These are phyloP conservation scores for Penicillium sumatraense DNA, from an alignment of 2,329 filamentous ascomycete species.

Conservation along the genomic window DNA sequence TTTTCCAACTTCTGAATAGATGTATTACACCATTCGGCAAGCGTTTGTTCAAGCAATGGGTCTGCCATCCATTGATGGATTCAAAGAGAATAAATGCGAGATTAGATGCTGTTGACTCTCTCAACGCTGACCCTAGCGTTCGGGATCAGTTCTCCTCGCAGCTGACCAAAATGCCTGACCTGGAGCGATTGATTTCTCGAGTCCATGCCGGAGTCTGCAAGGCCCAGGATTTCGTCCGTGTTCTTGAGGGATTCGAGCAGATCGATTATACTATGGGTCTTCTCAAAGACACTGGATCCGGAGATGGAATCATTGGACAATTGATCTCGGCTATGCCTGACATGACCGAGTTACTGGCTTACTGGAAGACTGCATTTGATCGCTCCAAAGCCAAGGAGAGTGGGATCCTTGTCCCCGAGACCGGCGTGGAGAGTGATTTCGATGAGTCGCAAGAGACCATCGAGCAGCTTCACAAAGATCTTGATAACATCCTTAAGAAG, in stretches of 20 bases:
- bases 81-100: conserved; percentile 87
- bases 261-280: conserved; percentile 93
- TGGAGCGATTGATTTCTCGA: conserved; percentile 91
- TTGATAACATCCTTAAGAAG: conserved; percentile 72
- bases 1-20: conserved; percentile 88
- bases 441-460: conserved; percentile 81
- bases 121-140: conserved; percentile 80
- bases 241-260: conserved; percentile 95
- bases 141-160: conserved; percentile 88
- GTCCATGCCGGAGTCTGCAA: conserved; percentile 91
- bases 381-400: conserved; percentile 76
- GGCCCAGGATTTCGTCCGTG: conserved; percentile 88
- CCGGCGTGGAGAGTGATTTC: conserved; percentile 88
- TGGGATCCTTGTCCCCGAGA: conserved; percentile 81
- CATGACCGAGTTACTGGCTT: conserved; percentile 71
- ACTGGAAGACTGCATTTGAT: conserved; percentile 93
- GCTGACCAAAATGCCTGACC: conserved; percentile 87
- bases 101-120: conserved; percentile 88
- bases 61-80: conserved; percentile 92
- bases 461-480: conserved; percentile 72
- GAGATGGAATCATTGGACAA: conserved; percentile 80
- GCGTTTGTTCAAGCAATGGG: conserved; percentile 93
- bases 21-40: conserved; percentile 98
- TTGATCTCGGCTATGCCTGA: conserved; percentile 86
- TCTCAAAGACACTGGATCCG: conserved; percentile 73